Conservation (phyloP, 805 yeast genomes). For the Naumovozyma baii region DNA sequence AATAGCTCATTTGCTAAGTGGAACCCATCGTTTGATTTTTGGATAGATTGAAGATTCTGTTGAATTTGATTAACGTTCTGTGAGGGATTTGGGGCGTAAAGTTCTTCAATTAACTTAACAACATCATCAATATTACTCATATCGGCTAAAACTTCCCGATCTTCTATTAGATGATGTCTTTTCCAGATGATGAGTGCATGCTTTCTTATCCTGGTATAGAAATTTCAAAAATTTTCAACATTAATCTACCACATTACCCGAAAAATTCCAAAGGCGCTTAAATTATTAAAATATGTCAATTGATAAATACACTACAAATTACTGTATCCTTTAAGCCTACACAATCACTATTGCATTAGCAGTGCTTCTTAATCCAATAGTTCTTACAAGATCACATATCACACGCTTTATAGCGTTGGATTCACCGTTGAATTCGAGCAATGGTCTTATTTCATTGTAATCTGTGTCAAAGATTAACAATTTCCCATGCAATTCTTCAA, state of each 20-base stretch:
- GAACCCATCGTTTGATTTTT: constrained; percentile 24
- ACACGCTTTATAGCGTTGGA: constrained; percentile 16
- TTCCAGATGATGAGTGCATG: too few species aligned
- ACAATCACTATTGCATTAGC: constrained; percentile 23
- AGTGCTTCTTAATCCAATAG: constrained; percentile 35
- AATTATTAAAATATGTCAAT: not conserved
- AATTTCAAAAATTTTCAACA: not conserved
- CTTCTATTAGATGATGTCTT: too few species aligned
- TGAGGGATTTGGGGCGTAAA: constrained; percentile 23
- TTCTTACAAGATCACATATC: constrained; percentile 35
- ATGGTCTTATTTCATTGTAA: constrained; percentile 19
- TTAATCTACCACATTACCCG: not conserved
- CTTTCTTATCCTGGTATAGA: too few species aligned
- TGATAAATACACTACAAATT: too few species aligned
- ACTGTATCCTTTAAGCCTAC: too few species aligned
- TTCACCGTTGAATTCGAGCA: constrained; percentile 17
- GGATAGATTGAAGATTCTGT: constrained; percentile 23
- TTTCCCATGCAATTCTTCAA: constrained; percentile 16
- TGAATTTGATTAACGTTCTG: constrained; percentile 25
- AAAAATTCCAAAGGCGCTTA: not conserved
- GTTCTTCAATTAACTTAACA: constrained; percentile 18
- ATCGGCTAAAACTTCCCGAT: too few species aligned
- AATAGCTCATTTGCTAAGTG: constrained; percentile 23
- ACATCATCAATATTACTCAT: constrained; percentile 14
- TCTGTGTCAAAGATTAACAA: constrained; percentile 20